Base-by-base conservation (phyloP, 2,329 filamentous ascomycete species). In the Fusarium gaditjirri region DNA sequence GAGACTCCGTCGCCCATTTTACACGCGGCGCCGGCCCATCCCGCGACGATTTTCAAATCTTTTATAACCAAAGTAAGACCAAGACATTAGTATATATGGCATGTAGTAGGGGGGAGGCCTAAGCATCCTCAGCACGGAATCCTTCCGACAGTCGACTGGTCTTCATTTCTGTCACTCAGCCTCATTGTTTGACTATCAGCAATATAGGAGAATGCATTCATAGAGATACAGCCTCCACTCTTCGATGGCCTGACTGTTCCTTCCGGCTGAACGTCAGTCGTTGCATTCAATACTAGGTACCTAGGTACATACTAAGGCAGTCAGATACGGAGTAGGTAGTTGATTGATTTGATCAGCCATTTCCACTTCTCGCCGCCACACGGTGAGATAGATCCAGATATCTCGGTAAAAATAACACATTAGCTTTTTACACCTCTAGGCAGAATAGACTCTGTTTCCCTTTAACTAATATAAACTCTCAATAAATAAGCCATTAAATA, bases 1-100 rank as follows among this genome's bases (percentile, higher is more conserved):
- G 6, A 52, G 49, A 52, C 23, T 38, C 31, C 49, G 49, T 52
- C 49, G 12, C 49, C 23, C 29, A 42, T 43, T 68, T 54, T 33
- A 44, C 42, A 62, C 49, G 65, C 70, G 70, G 70, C 65, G 70
- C 54, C 70, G 70, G 70, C 53, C 52, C 70, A 70, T 72, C 70
- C 70, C 70, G 65, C 41, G 19, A 49, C 53, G 25, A 61, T 46
- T 57, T 43, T 36, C 25, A 42, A 57, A 69, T 70, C 46, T 61
- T 23, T 49, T 36, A 23, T 35, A 39, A 33, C 25, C 47, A 54
- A 68, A 6, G 47, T 47, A 54, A 57, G 23, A 50, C 41, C 42
- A 56, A 54, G 56, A 41, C 46, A 42, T 53, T 42, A 16, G 41
- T 21, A 49, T 12, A 13, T 33, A n/a, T 23, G 33, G 29, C 16